phyloP scores from a whole-genome alignment of 805 yeast species.

The Cyberlindnera galapagoensis region DNA sequence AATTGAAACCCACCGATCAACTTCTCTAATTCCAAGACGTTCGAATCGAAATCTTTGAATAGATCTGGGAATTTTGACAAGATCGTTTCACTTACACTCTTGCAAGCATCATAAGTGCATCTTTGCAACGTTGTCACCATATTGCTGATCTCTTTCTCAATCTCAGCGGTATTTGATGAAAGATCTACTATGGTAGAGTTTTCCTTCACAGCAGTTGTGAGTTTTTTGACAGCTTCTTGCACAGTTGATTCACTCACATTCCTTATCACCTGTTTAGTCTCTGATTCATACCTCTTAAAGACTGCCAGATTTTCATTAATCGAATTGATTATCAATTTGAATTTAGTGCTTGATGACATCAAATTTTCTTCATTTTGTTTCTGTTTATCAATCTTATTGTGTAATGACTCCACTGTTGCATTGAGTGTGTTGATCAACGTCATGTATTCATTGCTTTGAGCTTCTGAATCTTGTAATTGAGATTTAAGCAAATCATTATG shows the following conservation, averaged over 20 bases:
- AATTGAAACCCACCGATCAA: constrained; percentile 8
- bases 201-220: constrained; percentile 3
- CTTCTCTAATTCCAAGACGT: constrained; percentile 7
- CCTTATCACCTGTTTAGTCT: constrained; percentile 14
- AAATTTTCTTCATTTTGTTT: constrained; percentile 27
- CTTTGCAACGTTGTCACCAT: constrained; percentile 14
- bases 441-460: constrained; percentile 18
- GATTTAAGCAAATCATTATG: constrained; percentile 29
- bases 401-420: constrained; percentile 21
- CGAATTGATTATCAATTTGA: constrained; percentile 25
- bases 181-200: constrained; percentile 1
- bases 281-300: constrained; percentile 19
- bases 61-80: constrained; percentile 18
- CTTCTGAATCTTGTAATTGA: constrained; percentile 17
- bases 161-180: constrained; percentile 1
- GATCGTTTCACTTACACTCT: constrained; percentile 19
- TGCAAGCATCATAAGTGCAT: constrained; percentile 17
- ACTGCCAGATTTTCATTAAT: constrained; percentile 24
- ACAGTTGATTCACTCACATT: constrained; percentile 10
- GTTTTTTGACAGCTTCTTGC: constrained; percentile 1
- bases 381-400: constrained; percentile 26
- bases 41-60: constrained; percentile 16
- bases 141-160: constrained; percentile 11
- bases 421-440: constrained; percentile 23
- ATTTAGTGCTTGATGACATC: constrained; percentile 26